Evolutionary conservation across 2,329 filamentous ascomycete species (phyloP), one percentile per base, ranked within the genome.

Genomic region (Aspergillus sp.): DNA sequence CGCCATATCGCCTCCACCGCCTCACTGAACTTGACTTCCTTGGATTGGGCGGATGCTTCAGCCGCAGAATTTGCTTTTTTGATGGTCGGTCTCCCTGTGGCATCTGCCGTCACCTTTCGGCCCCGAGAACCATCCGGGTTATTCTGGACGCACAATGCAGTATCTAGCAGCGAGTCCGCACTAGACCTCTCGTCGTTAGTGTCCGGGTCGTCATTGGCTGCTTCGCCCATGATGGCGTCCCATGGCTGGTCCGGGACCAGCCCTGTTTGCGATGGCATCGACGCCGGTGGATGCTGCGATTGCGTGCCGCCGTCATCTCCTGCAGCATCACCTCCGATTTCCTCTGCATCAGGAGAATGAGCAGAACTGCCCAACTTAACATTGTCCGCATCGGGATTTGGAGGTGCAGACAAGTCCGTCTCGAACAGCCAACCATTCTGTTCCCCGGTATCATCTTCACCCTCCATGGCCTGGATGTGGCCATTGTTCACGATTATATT

Each of bases 401-500:
- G 13, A 4, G 48, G 48, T 12, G 48, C 39, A 19, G 53, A 23
- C 19, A 51, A 43, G 13, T 63, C 51, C 21, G 45, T 43, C 30
- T 61, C 52, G 17, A 59, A 63, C 43, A 63, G 36, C 51, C 59
- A 57, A 41, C 41, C 63, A n/a, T 55, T 60, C 8, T 63, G 49
- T 45, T 69, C 59, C 7, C 58, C 58, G 5, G 61, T 53, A 43
- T 61, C 55, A 38, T 56, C 53, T 15, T 69, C 66, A 12, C 70
- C 85, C n/a, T 63, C 58, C 54, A 63, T 58, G 15, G 39, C 74
- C 54, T 84, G 74, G 55, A 97, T 74, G 78, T 98, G 95, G 0
- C 95, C 94, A 80, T 97, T 95, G 75, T 98, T 85, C 58, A 97
- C 88, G n/a, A 96, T 83, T 50, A 98, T 87, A 60, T 91, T 82